Conservation (phyloP, 2,329 filamentous ascomycete species). For the Parasarocladium wereldwijsianum region DNA sequence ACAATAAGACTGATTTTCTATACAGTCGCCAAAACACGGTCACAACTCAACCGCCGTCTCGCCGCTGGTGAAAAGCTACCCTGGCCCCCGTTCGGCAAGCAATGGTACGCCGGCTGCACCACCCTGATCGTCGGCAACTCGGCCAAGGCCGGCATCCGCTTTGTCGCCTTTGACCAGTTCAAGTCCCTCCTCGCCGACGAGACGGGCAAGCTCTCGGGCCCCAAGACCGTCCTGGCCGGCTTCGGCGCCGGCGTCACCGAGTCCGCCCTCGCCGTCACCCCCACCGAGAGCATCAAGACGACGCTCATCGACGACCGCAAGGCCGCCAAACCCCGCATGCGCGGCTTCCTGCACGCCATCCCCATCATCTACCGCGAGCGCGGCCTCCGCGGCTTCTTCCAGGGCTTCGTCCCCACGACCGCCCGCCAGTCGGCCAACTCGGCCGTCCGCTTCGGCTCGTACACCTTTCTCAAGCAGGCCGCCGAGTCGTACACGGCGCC, state of each 20-base stretch:
- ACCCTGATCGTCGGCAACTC: slow-evolving; percentile 95
- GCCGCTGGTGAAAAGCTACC: slow-evolving; percentile 74
- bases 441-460: slow-evolving; percentile 79
- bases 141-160: slow-evolving; percentile 88
- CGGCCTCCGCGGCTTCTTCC: slow-evolving; percentile 85
- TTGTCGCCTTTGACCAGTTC: slow-evolving; percentile 93
- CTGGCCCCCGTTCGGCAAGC: slow-evolving; percentile 82
- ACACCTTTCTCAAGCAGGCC: slow-evolving; percentile 79
- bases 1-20: not conserved
- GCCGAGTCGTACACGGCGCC: slow-evolving; percentile 86
- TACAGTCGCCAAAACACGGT: slow-evolving; percentile 81
- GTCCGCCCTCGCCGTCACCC: slow-evolving; percentile 83
- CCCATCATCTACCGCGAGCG: slow-evolving; percentile 77
- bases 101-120: slow-evolving; percentile 98
- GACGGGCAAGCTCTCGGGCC: slow-evolving; percentile 78
- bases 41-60: slow-evolving; percentile 79
- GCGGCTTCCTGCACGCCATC: slow-evolving; percentile 82
- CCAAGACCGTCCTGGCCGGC: slow-evolving; percentile 79
- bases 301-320: slow-evolving; percentile 96
- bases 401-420: slow-evolving; percentile 90
- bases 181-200: slow-evolving; percentile 70
- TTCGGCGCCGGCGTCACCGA: slow-evolving; percentile 94
- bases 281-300: slow-evolving; percentile 97
- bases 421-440: slow-evolving; percentile 90
- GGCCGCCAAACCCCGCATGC: slow-evolving; percentile 67